A percentile compares a stretch with the other conserved stretches of the same genome.
phyloP scores from a whole-genome alignment of 176 grass and related monocot species.

The Aechmea fasciata region DNA sequence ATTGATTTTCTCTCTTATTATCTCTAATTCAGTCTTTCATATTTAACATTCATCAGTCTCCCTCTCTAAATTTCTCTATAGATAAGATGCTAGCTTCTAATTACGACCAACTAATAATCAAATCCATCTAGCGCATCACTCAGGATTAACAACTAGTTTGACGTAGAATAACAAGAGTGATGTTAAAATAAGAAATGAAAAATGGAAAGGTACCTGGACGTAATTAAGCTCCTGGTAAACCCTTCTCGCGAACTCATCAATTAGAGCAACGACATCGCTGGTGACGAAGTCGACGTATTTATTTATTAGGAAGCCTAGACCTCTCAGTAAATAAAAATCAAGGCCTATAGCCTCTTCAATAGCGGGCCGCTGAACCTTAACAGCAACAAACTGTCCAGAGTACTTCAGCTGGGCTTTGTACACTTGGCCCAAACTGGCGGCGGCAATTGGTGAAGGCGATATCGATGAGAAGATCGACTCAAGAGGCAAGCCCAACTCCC shows the following conservation, averaged over 20 bases:
- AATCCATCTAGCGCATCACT: no score
- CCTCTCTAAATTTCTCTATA: no score
- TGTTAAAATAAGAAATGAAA: background rate
- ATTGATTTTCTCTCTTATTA: no score
- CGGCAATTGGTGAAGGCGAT: slow-evolving; percentile 81
- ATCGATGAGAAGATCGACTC: slow-evolving; percentile 68
- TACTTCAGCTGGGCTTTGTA: slow-evolving; percentile 81
- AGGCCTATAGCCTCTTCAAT: slow-evolving; percentile 91
- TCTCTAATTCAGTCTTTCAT: no score
- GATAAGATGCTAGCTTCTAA: no score
- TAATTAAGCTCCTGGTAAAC: slow-evolving; percentile 99
- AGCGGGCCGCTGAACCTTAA: slow-evolving; percentile 80
- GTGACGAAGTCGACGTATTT: slow-evolving; percentile 76
- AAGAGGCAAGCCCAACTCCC: slow-evolving; percentile 60
- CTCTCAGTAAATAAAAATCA: slow-evolving; percentile 85
- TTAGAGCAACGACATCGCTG: slow-evolving; percentile 74
- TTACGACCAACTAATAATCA: no score
- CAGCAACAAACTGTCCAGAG: slow-evolving; percentile 62
- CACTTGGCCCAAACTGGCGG: slow-evolving; percentile 93
- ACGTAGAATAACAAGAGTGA: no score
- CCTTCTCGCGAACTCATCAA: slow-evolving; percentile 86
- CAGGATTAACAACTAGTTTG: no score
- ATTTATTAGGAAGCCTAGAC: slow-evolving; percentile 75
- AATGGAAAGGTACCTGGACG: slow-evolving; percentile 62
- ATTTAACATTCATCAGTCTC: no score